Percentiles rank a stretch among this genome's conserved stretches.
Conservation (phyloP, 192 early-diverging fungal species). For the Backusella circina region DNA sequence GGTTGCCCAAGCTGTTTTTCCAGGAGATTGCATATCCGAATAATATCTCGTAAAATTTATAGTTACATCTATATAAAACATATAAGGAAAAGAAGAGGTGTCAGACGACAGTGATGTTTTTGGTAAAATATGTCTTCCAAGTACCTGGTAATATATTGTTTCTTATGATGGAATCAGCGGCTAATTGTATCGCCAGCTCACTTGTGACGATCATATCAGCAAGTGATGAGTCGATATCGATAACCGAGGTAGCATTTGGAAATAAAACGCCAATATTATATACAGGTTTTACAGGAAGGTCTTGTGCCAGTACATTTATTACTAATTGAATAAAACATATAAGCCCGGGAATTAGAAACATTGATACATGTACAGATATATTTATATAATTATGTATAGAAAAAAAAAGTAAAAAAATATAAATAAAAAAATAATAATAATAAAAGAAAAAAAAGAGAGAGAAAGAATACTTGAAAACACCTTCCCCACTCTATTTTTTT, state of each 20-base stretch:
- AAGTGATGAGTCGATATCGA: not conserved
- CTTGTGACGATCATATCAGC: constrained; percentile 23
- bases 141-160: constrained; percentile 16
- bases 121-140: not conserved
- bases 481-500: not conserved
- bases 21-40: constrained; percentile 6
- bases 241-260: not conserved
- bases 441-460: not conserved
- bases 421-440: not conserved
- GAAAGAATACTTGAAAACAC: not conserved
- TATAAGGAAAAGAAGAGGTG: not conserved
- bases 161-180: not conserved
- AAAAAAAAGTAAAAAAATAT: not conserved
- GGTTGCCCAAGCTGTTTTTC: constrained; percentile 15
- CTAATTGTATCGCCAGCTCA: constrained; percentile 12
- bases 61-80: constrained; percentile 7
- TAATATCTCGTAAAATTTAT: constrained; percentile 15
- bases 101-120: not conserved
- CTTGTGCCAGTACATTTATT: not conserved
- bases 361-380: not conserved
- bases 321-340: not conserved
- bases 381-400: not conserved
- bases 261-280: constrained; percentile 18
- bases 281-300: not conserved
- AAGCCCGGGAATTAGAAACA: not conserved